Percentiles rank a stretch among this genome's conserved stretches.
phyloP scores from a whole-genome alignment of 108 stramenopile genomes.

The Cyclostephanos tholiformis region DNA sequence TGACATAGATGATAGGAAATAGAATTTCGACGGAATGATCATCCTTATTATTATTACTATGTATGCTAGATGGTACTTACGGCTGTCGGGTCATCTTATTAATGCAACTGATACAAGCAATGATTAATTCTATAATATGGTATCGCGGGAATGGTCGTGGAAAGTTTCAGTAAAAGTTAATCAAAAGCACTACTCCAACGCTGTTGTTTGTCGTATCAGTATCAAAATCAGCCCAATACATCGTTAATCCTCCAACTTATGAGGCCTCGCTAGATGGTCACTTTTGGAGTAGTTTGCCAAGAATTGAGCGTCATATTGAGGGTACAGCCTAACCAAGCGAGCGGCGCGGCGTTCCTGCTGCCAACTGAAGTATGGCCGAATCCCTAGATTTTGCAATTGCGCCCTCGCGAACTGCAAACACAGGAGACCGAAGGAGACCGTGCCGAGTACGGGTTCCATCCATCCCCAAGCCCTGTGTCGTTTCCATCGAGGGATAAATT shows the following conservation, averaged over 20 bases:
- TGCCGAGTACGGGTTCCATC: conserved; percentile 90
- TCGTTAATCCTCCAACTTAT: conserved; percentile 10
- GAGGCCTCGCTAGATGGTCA: conserved; percentile 27
- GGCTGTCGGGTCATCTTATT: neutral
- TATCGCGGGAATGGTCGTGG: too few relatives aligned
- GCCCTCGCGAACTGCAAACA: conserved; percentile 75
- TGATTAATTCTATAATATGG: too few relatives aligned
- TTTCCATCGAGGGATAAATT: neutral
- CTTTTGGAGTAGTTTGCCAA: conserved; percentile 36
- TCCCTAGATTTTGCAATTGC: conserved; percentile 83
- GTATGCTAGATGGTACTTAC: neutral
- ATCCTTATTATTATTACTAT: neutral
- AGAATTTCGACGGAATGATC: neutral
- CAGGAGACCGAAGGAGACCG: conserved; percentile 77
- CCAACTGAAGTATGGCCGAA: conserved; percentile 70
- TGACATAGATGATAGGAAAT: neutral
- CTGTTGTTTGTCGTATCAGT: neutral
- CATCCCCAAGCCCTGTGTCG: conserved; percentile 62
- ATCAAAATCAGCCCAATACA: neutral
- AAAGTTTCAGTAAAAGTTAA: neutral
- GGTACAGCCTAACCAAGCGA: conserved; percentile 22
- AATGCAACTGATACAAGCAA: neutral
- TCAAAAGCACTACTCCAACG: neutral
- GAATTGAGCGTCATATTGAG: conserved; percentile 51
- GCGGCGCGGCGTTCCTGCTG: conserved; percentile 37